Evolutionary conservation across 176 grass and related monocot genomes (phyloP), one percentile per base, ranked within the genome.

Genomic region (Oryza meridionalis): DNA sequence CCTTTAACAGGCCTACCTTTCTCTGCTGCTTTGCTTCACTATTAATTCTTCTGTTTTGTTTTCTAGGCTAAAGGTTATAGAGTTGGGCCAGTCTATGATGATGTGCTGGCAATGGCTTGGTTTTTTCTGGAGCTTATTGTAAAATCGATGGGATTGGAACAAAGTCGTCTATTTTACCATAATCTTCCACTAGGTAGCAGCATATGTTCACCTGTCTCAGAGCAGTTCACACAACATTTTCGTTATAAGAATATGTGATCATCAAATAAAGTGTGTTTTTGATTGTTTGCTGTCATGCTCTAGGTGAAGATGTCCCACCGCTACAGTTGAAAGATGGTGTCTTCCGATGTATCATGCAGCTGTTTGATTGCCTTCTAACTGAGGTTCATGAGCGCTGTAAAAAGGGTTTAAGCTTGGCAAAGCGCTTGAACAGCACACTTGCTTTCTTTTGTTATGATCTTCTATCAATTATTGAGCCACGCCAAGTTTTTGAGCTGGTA

Each of bases 21-120:
- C 72, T 63, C 19, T 78, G 37, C 51, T 63, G 46, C 72, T 66
- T 45, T 84, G 22, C 45, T 85, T 90, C 64, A 89, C 50, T 55
- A 5, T 79, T 26, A 61, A 49, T 33, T 65, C 17, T 84, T 84
- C 6, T 62, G 19, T 58, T 21, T 61, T 86, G 65, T n/a, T 37
- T 90, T 76, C 13, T 87, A 99, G 97, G 97, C 97, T 29, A 99
- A 99, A 96, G 97, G 97, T 42, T 99, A 99, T 89, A 90, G 97
- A 84, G 97, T 99, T 81, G 97, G 97, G n/a, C 97, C 97, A n/a
- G 97, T 99, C 73, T 99, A 99, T 86, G 97, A 99, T 91, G 97
- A 99, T 89, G 97, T 99, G 13, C 86, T 99, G 89, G 93, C 96
- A 84, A 99, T 99, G 96, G 91, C 96, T 78, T 99, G 96, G 96